phyloP scores from a whole-genome alignment of 1,139 yeast species.

The Suhomyces bokatorum region DNA sequence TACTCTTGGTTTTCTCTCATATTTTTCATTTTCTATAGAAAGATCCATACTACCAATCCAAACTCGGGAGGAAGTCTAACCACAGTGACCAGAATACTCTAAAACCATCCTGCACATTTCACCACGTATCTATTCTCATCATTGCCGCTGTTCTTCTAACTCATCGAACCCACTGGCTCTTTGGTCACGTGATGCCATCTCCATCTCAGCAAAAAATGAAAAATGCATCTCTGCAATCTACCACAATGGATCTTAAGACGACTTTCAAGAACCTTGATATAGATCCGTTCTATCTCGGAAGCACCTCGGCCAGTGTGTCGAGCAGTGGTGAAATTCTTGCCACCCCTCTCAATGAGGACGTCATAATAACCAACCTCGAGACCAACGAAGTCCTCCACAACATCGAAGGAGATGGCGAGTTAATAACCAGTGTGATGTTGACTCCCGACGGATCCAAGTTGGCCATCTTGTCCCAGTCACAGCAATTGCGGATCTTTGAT shows the following conservation, averaged over 20 bases:
- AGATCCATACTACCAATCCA: too few species aligned
- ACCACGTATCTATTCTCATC: too few species aligned
- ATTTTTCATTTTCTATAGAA: too few species aligned
- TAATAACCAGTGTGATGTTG: constrained; percentile 68
- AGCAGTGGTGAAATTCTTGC: constrained; percentile 69
- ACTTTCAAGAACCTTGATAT: constrained; percentile 37
- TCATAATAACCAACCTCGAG: constrained; percentile 63
- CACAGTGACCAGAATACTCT: too few species aligned
- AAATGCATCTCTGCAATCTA: background rate
- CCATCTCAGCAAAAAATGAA: constrained; percentile 8
- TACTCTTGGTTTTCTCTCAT: too few species aligned
- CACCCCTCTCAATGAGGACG: constrained; percentile 76
- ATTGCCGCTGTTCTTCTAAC: too few species aligned
- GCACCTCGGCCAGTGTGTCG: constrained; percentile 71
- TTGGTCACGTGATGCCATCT: constrained; percentile 2
- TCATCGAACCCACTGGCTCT: background rate
- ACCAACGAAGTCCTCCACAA: constrained; percentile 60
- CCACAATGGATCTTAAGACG: constrained; percentile 32
- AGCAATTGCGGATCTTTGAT: constrained; percentile 69
- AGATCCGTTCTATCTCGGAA: constrained; percentile 83
- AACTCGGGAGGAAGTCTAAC: too few species aligned
- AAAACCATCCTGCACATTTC: too few species aligned
- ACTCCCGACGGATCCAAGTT: constrained; percentile 74
- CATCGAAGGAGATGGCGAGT: constrained; percentile 85
- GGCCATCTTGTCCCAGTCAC: constrained; percentile 80